Base-by-base conservation (phyloP, 2,329 filamentous ascomycete genomes). In the Uncinocarpus reesii region DNA sequence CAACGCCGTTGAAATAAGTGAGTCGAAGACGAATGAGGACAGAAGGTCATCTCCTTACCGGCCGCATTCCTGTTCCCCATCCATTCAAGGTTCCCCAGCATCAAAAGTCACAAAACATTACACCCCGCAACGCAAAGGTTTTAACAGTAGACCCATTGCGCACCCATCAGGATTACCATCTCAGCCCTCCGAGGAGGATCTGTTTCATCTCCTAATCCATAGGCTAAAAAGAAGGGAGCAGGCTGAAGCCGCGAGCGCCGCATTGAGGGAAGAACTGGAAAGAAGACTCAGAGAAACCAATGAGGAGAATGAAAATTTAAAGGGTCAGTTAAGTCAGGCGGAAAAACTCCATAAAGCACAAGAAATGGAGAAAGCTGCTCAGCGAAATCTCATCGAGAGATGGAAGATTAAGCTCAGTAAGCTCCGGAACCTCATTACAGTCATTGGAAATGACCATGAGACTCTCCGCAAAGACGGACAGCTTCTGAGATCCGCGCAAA, bases 351-450 rank as follows among this genome's bases (percentile, higher is more conserved):
- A 60, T 8, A 50, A 56, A 26, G 58, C 56, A 32, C 55, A 54
- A 16, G 42, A 55, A 15, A 52, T 45, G 3, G 57, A 64, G 11
- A 47, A 54, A 2, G 56, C 53, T 7, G 35, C 51, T 4, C 55
- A 58, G 7, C 54, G 52, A 29, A 47, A 56, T 6, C 58, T 60
- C 15, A 49, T 65, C 21, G 59, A 61, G 15, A 52, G 55, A 23
- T 68, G 65, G 65, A 68, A 63, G 50, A 43, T 49, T 4, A 66
- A 61, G 28, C 48, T 68, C 5, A 42, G 47, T 4, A 65, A 58
- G 40, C 57, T 67, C 47, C 63, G 59, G 50, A 29, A 49, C 15
- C 55, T 66, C 20, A 53, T 67, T 23, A 60, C 59, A 43, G 59
- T 60, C 4, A 48, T 68, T n/a, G 64, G 64, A 4, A 56, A 56